Evolutionary conservation across 208 protist species (phyloP).

Genomic region (Polymyxa betae): DNA sequence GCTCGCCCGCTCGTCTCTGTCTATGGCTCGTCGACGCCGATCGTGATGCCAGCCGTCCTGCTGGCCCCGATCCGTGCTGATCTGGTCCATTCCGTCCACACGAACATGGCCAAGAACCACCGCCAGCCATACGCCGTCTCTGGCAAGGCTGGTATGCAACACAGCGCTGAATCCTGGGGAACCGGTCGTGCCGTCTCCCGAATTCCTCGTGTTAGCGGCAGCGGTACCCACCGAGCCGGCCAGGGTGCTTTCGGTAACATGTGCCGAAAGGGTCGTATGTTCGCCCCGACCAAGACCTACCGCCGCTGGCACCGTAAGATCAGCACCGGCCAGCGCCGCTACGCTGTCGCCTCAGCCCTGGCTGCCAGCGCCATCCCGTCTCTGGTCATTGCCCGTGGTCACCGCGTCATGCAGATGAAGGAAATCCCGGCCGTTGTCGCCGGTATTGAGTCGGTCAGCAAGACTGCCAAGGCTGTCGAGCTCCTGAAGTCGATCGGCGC

Average conservation of each 20-base stretch:
- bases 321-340: slow-evolving; percentile 93
- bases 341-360: slow-evolving; percentile 94
- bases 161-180: slow-evolving; percentile 98
- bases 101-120: slow-evolving; percentile 94
- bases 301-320: slow-evolving; percentile 95
- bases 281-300: slow-evolving; percentile 94
- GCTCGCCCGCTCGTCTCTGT: slow-evolving; percentile 55
- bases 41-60: slow-evolving; percentile 83
- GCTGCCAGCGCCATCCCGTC: slow-evolving; percentile 92
- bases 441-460: slow-evolving; percentile 82
- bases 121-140: slow-evolving; percentile 94
- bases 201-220: slow-evolving; percentile 97
- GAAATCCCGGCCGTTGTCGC: slow-evolving; percentile 95
- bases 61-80: slow-evolving; percentile 85
- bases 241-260: slow-evolving; percentile 99
- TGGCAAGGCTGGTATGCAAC: slow-evolving; percentile 90
- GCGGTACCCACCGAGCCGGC: slow-evolving; percentile 94
- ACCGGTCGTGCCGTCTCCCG: slow-evolving; percentile 98
- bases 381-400: slow-evolving; percentile 96
- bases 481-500: slow-evolving; percentile 89
- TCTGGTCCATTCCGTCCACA: slow-evolving; percentile 91
- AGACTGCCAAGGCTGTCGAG: slow-evolving; percentile 92
- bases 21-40: slow-evolving; percentile 38
- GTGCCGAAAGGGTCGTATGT: slow-evolving; percentile 98
- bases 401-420: slow-evolving; percentile 87